A percentile compares a stretch with the other conserved stretches of the same genome.
Evolutionary conservation across 495 filamentous ascomycete species (phyloP).

Genomic region (Podospora sp.): DNA sequence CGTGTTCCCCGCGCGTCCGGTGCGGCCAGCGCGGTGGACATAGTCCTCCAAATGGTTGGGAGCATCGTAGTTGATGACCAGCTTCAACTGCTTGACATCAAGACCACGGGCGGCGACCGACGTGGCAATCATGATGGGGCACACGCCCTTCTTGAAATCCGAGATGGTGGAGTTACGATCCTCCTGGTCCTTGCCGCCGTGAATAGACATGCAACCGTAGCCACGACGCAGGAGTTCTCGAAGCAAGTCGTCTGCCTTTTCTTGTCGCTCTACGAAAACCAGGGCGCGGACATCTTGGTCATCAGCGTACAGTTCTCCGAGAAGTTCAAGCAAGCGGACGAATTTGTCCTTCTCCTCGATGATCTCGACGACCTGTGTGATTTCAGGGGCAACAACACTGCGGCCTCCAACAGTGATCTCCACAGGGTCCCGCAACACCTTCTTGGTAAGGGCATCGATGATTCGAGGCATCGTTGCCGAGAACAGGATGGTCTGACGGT

Average conservation of each 20-base stretch:
- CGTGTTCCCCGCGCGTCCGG: slow-evolving; percentile 90
- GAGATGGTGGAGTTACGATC: slow-evolving; percentile 93
- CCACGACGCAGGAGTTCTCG: slow-evolving; percentile 82
- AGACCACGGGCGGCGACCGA: slow-evolving; percentile 94
- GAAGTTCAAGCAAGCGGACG: slow-evolving; percentile 75
- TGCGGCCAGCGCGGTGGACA: slow-evolving; percentile 92
- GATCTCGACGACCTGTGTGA: slow-evolving; percentile 92
- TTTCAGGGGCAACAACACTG: slow-evolving; percentile 91
- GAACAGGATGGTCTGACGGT: slow-evolving; percentile 92
- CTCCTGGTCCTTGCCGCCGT: slow-evolving; percentile 93
- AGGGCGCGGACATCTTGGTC: slow-evolving; percentile 88
- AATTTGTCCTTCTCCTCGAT: slow-evolving; percentile 84
- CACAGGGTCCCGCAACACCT: slow-evolving; percentile 80
- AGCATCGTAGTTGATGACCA: slow-evolving; percentile 96
- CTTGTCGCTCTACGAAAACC: slow-evolving; percentile 94
- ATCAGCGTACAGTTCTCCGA: slow-evolving; percentile 82
- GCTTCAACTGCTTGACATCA: slow-evolving; percentile 94
- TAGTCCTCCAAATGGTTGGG: slow-evolving; percentile 98
- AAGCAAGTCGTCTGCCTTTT: slow-evolving; percentile 84
- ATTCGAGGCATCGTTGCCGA: slow-evolving; percentile 95
- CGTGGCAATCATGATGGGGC: slow-evolving; percentile 90
- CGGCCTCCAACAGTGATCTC: slow-evolving; percentile 91
- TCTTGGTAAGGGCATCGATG: slow-evolving; percentile 89
- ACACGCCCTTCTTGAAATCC: slow-evolving; percentile 90
- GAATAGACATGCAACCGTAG: slow-evolving; percentile 94